These are phyloP conservation scores for Phyllosticta citrichinensis DNA, from an alignment of 2,329 filamentous ascomycete genomes.

Conservation along the genomic window DNA sequence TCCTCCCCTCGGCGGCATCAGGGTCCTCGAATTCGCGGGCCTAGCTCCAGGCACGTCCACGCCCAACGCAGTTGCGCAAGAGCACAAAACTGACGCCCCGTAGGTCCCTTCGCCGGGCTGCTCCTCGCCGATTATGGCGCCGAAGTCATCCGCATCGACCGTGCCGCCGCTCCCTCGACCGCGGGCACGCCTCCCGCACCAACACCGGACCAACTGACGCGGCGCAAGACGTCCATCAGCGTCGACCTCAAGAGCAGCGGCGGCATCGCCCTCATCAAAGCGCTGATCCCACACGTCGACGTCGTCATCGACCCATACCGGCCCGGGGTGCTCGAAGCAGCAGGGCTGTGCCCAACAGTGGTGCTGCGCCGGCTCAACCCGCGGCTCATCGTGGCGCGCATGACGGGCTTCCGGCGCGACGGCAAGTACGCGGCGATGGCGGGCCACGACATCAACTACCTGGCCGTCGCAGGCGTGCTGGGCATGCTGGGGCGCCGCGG, in stretches of 20 bases:
- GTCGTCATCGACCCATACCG: constrained; percentile 89
- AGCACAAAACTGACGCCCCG: neutral
- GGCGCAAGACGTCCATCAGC: constrained; percentile 70
- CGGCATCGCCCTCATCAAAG: constrained; percentile 57
- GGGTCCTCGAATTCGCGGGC: constrained; percentile 58
- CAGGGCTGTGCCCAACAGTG: constrained; percentile 61
- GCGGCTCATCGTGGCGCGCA: constrained; percentile 67
- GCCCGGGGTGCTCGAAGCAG: constrained; percentile 78
- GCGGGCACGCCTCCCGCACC: constrained; percentile 30
- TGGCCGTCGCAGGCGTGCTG: constrained; percentile 75
- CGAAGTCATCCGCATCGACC: constrained; percentile 78
- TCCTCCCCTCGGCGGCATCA: constrained; percentile 45
- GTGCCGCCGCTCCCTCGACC: constrained; percentile 32
- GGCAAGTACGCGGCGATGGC: constrained; percentile 79
- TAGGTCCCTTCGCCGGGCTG: constrained; percentile 80
- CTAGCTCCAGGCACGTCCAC: constrained; percentile 44
- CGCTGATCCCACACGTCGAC: constrained; percentile 55
- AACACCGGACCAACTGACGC: constrained; percentile 63
- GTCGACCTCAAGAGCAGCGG: constrained; percentile 63
- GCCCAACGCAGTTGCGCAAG: neutral
- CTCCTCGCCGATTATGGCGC: constrained; percentile 81
- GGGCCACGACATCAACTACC: constrained; percentile 93
- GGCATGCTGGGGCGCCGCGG: constrained; percentile 61
- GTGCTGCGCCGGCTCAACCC: constrained; percentile 60
- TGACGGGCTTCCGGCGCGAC: constrained; percentile 84